Base-by-base conservation (phyloP, 2,329 filamentous ascomycete species). In the Diaporthe velutina region DNA sequence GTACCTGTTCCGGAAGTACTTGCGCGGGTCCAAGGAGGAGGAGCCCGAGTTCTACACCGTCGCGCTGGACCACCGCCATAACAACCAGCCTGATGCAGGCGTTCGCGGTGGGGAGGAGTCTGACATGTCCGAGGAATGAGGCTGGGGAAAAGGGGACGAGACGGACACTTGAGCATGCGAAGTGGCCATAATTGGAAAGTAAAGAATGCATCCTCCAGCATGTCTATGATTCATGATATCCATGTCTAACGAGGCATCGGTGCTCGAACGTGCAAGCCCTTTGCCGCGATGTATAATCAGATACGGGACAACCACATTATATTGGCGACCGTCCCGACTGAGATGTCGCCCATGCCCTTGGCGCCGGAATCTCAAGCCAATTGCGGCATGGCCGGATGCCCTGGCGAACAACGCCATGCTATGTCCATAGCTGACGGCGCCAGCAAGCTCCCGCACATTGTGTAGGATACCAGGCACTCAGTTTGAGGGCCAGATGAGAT, bases 21-120 rank as follows among this genome's bases (percentile, higher is more conserved):
- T 66, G 15, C 48, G 58, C 15, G 6, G 71, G 7, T 57, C 45
- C 28, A 48, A 48, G 1, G 68, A 75, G 55, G 55, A 70, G 2
- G 74, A 70, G 71, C 74, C 74, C 7, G 61, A 75, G 71, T 73
- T 75, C 25, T 75, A 75, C 9, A 73, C 48, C 12, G 52, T 67
- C 22, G 73, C 71, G 50, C 61, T 72, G 28, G 52, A 66, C 50
- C 35, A 64, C 3, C 54, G 42, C 15, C 42, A n/a, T 17, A 8
- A 52, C 2, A 71, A 38, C 22, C 54, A 50, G 38, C 42, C 55
- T 15, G 70, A 61, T 50, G 45, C 45, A 22, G n/a, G 30, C 45
- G n/a, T 22, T 9, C 33, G 30, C 2, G 17, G 64, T 28, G 64
- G 45, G 9, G 55, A 71, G 2, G 55, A 61, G 22, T 71, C 70